Conservation (phyloP, 1,139 yeast genomes). For the Williopsis jadinii region DNA sequence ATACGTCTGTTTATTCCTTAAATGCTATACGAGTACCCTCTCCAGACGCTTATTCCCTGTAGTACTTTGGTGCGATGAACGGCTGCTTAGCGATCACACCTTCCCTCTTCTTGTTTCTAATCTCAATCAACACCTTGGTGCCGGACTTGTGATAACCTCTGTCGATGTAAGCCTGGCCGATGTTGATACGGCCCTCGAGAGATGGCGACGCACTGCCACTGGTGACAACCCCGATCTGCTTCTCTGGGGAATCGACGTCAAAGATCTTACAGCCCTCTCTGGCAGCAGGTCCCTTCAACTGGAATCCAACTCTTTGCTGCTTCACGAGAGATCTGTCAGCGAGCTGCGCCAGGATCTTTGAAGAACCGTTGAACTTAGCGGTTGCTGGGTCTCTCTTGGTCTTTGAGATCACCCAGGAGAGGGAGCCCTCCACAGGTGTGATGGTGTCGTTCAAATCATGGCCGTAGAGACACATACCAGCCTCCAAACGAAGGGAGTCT, state of each 20-base stretch:
- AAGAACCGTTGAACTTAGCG: constrained; percentile 68
- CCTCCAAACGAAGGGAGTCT: constrained; percentile 90
- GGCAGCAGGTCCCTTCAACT: constrained; percentile 85
- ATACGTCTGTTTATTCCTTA: no score
- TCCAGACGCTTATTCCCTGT: constrained; percentile 24
- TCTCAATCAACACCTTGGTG: constrained; percentile 63
- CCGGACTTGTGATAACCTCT: constrained; percentile 73
- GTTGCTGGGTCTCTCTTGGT: constrained; percentile 44
- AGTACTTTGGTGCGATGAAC: constrained; percentile 68
- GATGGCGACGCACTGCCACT: constrained; percentile 93
- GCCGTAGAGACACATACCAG: constrained; percentile 97
- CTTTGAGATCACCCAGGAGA: constrained; percentile 87
- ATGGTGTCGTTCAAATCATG: constrained; percentile 77
- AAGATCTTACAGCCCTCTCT: constrained; percentile 73
- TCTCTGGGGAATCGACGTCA: constrained; percentile 37
- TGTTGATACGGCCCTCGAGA: constrained; percentile 58
- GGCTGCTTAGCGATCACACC: constrained; percentile 79
- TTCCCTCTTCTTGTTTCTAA: constrained; percentile 76
- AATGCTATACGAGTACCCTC: no score
- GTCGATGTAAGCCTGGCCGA: constrained; percentile 86
- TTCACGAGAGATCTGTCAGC: constrained; percentile 51
- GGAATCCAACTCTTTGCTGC: constrained; percentile 69
- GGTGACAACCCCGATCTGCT: constrained; percentile 67
- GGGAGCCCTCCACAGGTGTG: constrained; percentile 84
- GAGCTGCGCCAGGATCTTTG: constrained; percentile 62